A percentile compares a stretch with the other conserved stretches of the same genome.
Conservation (phyloP, 768 basidiomycete species). For the Lentinus tigrinus region DNA sequence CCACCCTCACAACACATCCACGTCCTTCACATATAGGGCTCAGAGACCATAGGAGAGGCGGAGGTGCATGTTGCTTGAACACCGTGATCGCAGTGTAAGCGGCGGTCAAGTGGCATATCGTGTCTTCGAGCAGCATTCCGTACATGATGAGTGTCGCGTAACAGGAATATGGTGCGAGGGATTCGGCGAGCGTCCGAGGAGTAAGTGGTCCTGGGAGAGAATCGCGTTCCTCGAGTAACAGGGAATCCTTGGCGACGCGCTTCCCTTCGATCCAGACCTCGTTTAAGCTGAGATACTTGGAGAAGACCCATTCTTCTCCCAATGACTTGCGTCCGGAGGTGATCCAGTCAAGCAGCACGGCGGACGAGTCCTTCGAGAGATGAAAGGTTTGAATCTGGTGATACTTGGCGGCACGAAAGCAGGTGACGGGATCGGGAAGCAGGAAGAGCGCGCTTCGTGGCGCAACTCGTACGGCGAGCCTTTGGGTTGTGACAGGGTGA, state of each 20-base stretch:
- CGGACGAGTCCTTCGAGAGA: constrained; percentile 57
- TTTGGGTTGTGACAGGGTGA: constrained; percentile 52
- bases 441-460: constrained; percentile 64
- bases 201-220: constrained; percentile 26
- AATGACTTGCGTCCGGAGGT: constrained; percentile 82
- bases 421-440: constrained; percentile 91
- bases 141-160: constrained; percentile 85
- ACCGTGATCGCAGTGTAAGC: constrained; percentile 59
- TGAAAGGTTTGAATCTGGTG: constrained; percentile 80
- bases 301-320: constrained; percentile 90
- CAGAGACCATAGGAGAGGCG: constrained; percentile 79
- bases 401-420: constrained; percentile 83
- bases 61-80: constrained; percentile 53
- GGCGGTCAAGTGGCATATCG: constrained; percentile 47
- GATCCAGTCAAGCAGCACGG: constrained; percentile 86
- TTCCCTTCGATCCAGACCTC: constrained; percentile 69
- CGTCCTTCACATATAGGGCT: constrained; percentile 50
- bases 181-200: constrained; percentile 52
- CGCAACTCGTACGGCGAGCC: constrained; percentile 56
- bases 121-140: constrained; percentile 57
- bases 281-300: constrained; percentile 81
- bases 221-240: constrained; percentile 61
- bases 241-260: constrained; percentile 73
- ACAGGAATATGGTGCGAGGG: constrained; percentile 80
- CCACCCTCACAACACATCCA: constrained; percentile 67